phyloP scores from a whole-genome alignment of 2,329 filamentous ascomycete species.

The Thelonectria olida region DNA sequence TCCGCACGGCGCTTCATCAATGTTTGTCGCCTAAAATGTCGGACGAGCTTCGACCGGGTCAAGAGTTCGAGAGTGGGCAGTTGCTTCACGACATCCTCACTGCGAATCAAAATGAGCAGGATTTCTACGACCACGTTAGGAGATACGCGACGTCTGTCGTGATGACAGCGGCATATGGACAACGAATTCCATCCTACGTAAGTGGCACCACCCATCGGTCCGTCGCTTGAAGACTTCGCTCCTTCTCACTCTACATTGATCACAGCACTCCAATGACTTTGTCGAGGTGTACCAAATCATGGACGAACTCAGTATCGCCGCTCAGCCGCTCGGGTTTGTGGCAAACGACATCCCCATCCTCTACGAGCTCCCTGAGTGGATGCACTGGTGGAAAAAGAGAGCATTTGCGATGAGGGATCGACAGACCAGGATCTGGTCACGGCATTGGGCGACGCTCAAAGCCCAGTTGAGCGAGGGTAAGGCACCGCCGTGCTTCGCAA shows the following conservation, averaged over 20 bases:
- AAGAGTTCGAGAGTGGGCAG: slow-evolving; percentile 32
- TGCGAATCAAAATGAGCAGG: slow-evolving; percentile 9
- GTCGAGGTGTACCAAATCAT: slow-evolving; percentile 22
- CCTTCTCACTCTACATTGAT: too few species aligned
- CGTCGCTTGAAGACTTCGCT: slow-evolving; percentile 28
- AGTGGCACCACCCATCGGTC: too few species aligned
- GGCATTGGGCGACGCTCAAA: too few species aligned
- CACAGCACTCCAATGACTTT: slow-evolving; percentile 16
- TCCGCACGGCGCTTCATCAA: slow-evolving; percentile 21
- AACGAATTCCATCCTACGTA: slow-evolving; percentile 24
- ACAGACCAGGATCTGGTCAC: too few species aligned
- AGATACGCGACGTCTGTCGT: slow-evolving; percentile 32
- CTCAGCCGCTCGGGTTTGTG: too few species aligned
- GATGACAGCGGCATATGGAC: slow-evolving; percentile 30
- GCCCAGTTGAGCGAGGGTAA: too few species aligned
- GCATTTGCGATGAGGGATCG: too few species aligned
- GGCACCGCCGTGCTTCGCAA: too few species aligned
- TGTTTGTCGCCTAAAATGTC: slow-evolving; percentile 25
- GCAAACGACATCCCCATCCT: too few species aligned
- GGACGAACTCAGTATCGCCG: slow-evolving; percentile 4
- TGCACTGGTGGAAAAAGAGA: too few species aligned
- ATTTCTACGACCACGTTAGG: slow-evolving; percentile 31
- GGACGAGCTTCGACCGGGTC: slow-evolving; percentile 24
- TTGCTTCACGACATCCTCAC: slow-evolving; percentile 19
- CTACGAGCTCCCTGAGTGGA: too few species aligned